Base-by-base conservation (phyloP, 768 basidiomycete genomes). In the Xanthoconium purpureum region DNA sequence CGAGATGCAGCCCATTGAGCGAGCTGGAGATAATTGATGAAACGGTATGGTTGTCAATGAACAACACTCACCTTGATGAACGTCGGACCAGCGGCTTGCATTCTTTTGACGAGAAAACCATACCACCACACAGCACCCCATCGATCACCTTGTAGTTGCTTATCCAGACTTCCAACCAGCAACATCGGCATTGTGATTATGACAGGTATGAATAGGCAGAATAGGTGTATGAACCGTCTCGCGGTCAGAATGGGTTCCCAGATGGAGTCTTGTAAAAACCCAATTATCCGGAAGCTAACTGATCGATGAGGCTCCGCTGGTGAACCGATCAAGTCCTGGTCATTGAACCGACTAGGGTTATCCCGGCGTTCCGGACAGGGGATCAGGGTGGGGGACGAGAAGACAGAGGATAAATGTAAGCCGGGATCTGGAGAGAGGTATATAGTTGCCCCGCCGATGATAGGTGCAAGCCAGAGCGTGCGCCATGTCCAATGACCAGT, bases 111-210 rank as follows among this genome's bases (percentile, higher is more conserved):
- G 15, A 99, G 76, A 50, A 92, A 80, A n/a, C 80, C 82, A 68
- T 98, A 98, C 97, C 97, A 99, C 96, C 94, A 97, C 4, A 94
- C 80, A 1, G 93, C 94, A 37, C 94, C 94, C 92, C 92, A 94
- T 63, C 84, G 81, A 60, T 95, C 93, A 15, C 89, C 88, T 13
- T 80, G 80, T 44, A 84, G 75, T 47, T 74, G 72, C 43, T 75
- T 75, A 52, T 83, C 78, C 18, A 79, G 80, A 35, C 71, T 76
- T 18, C 85, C 89, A 10, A 87, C 74, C 28, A 95, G 76, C 18
- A 98, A 76, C 84, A 98, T 90, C 0, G 96, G 95, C 48, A 84
- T 81, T 3, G 84, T 78, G 46, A 95, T 44, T 50, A 99, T 81
- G 56, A 98, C 92, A 1, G 97, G 97, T 5, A 88, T 73, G 72